Conservation (phyloP, 1,284 basidiomycete species). For the Farysia itapuensis region DNA sequence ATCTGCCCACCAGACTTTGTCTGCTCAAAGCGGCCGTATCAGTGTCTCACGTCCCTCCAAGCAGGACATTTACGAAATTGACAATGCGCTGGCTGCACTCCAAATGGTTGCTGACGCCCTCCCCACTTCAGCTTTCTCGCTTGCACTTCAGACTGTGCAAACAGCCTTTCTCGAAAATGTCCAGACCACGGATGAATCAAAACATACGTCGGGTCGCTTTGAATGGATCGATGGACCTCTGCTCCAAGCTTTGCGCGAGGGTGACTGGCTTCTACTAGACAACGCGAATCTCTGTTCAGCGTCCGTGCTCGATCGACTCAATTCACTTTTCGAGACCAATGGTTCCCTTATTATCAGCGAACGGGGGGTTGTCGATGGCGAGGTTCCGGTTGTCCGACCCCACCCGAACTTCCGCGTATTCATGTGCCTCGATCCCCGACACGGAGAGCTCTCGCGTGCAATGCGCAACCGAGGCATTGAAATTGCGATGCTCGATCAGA, state of each 20-base stretch:
- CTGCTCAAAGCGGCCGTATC: neutral
- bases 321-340: constrained; percentile 87
- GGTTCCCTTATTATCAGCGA: constrained; percentile 84
- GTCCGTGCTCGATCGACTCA: constrained; percentile 93
- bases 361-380: constrained; percentile 78
- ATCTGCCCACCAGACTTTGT: constrained; percentile 6
- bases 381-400: constrained; percentile 75
- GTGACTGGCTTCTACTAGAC: constrained; percentile 88
- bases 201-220: constrained; percentile 67
- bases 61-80: too few species aligned
- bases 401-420: constrained; percentile 89
- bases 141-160: neutral
- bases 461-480: constrained; percentile 98
- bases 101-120: neutral
- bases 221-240: constrained; percentile 98
- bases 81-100: neutral
- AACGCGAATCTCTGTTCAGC: constrained; percentile 93
- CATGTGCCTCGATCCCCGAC: constrained; percentile 87
- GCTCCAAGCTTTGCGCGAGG: constrained; percentile 78
- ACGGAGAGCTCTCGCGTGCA: constrained; percentile 92
- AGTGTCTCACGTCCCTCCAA: neutral
- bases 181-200: constrained; percentile 1
- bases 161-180: neutral
- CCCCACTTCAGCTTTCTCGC: too few species aligned
- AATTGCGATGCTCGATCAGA: constrained; percentile 62